phyloP scores from a whole-genome alignment of 768 basidiomycete species.

The Chalciporus sphaerocephalus region DNA sequence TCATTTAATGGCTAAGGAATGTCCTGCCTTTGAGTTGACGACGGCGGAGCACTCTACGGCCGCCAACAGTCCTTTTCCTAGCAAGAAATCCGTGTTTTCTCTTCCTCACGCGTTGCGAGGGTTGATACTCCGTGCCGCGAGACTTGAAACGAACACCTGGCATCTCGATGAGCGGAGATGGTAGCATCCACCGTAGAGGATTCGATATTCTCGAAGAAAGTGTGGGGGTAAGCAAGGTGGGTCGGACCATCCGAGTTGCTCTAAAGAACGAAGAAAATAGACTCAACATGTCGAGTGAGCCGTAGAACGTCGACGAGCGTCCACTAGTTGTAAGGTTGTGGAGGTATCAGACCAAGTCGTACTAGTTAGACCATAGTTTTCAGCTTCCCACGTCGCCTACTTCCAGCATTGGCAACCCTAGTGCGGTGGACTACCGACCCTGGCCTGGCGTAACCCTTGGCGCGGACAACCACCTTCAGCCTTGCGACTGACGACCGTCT shows the following conservation, averaged over 20 bases:
- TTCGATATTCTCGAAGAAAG: conserved; percentile 9
- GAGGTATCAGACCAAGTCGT: too few species aligned
- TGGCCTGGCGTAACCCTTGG: neutral
- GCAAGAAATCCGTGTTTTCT: conserved; percentile 89
- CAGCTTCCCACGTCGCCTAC: conserved; percentile 17
- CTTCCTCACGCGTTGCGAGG: conserved; percentile 91
- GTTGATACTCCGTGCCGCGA: conserved; percentile 90
- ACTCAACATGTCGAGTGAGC: conserved; percentile 9
- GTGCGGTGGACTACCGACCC: too few species aligned
- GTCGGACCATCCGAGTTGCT: conserved; percentile 21
- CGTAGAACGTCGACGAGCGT: neutral
- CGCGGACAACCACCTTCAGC: neutral
- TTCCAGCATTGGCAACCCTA: neutral
- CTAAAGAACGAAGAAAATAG: conserved; percentile 22
- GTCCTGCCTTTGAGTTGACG: conserved; percentile 73
- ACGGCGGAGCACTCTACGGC: conserved; percentile 67
- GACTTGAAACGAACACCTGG: conserved; percentile 49
- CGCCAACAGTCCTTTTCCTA: conserved; percentile 61
- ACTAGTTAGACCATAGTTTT: too few species aligned
- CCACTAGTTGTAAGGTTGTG: neutral
- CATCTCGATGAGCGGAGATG: conserved; percentile 17
- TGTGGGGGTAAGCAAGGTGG: conserved; percentile 8
- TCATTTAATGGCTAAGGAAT: conserved; percentile 68
- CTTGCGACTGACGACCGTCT: neutral
- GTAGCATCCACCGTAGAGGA: conserved; percentile 21